Base-by-base conservation (phyloP, 257 asterid species). In the Hygrophila difformis region DNA sequence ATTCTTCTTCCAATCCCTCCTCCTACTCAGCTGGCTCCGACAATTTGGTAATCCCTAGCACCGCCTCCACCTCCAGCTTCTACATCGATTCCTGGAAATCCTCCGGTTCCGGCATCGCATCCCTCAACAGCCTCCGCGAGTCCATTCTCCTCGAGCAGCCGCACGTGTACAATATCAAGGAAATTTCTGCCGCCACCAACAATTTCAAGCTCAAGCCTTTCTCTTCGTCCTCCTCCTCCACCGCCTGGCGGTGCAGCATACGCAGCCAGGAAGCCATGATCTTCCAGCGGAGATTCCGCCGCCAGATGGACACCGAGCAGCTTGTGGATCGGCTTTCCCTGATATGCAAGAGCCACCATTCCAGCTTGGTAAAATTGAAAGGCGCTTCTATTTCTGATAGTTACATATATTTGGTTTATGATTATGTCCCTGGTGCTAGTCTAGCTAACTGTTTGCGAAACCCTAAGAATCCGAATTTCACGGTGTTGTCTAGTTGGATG, bases 371-470 rank as follows among this genome's bases (percentile, higher is more conserved):
- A 4, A 73, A 51, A 42, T 60, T 89, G 20, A 81, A 63, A 47
- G 96, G 98, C 8, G 88, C 85, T 18, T 73, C 96, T 0, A 65
- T 82, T 36, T 81, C 93, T 21, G 94, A 74, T 46, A 74, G 61
- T 44, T 77, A 71, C 33, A 60, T 77, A 19, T 85, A 82, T 50
- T 49, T 82, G 53, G 93, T 85, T 6, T 89, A 89, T 39, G 98
- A 77, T 5, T 85, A 73, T 22, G 54, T 74, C 15, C 49, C 47
- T 2, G 94, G 96, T 1, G 96, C 77, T 20, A 89, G 55, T 57
- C 68, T 85, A 10, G 53, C 79, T 1, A 74, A 75, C 33, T 87
- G 94, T 47, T 47, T 89, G 66, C 66, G 88, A 39, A 88, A 79
- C 38, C 44, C 60, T 2, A 69, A 56, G 19, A 89, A 87, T 44